Evolutionary conservation across 179 eudicot species (phyloP).

Genomic region (Spinacia oleracea): DNA sequence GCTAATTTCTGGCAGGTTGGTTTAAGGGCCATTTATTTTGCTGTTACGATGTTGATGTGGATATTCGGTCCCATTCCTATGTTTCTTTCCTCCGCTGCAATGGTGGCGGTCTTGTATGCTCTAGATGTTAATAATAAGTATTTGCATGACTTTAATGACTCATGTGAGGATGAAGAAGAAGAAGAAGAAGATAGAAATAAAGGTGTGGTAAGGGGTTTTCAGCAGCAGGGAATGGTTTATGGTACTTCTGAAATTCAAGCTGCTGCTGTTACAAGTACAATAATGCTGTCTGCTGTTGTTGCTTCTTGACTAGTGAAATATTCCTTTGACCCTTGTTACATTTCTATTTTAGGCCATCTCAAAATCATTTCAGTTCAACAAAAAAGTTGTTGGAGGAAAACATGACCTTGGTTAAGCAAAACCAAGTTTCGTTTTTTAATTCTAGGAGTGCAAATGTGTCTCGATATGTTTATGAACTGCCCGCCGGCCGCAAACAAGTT

Average conservation of each 20-base stretch:
- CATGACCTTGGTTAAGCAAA: no score
- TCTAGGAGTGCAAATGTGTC: no score
- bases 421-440: no score
- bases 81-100: conserved; percentile 44
- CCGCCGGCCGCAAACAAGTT: no score
- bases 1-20: conserved; percentile 60
- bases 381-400: no score
- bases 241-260: background rate
- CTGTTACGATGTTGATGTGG: conserved; percentile 53
- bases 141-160: conserved; percentile 18
- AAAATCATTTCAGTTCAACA: no score
- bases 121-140: conserved; percentile 48
- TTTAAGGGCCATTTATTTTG: conserved; percentile 53
- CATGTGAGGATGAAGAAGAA: background rate
- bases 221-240: conserved; percentile 6
- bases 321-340: no score
- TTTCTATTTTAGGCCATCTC: background rate
- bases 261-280: background rate
- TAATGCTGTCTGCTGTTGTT: background rate
- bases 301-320: no score
- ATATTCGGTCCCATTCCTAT: conserved; percentile 72
- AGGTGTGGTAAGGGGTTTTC: background rate
- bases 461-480: no score
- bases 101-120: conserved; percentile 39
- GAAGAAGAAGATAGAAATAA: conserved; percentile 4